Evolutionary conservation across 306 rosid genomes (phyloP), one percentile per base, ranked within the genome.

Genomic region (Quercus ilex): DNA sequence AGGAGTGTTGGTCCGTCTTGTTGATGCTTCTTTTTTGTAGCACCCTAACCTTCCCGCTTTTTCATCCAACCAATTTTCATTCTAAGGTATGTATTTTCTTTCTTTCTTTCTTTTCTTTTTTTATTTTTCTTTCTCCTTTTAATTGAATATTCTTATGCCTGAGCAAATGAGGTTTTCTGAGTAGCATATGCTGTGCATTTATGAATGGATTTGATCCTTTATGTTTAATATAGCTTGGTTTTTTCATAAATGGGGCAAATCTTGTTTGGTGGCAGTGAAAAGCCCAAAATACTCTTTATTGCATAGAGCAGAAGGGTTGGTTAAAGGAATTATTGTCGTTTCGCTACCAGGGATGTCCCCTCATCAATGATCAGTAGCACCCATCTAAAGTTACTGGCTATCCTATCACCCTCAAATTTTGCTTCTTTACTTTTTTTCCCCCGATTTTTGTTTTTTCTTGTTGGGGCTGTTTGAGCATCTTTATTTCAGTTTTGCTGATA

Each of bases 1-100:
- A 88, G 93, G 83, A 87, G 87, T 55, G 84, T 87, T 20, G 94
- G 89, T 35, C 97, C 91, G 26, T 83, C 94, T 69, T 81, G 92
- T 77, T 94, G 87, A 88, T 82, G 35, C 60, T 63, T 55, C 56
- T 75, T 11, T 64, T 80, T 75, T 46, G 72, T 78, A 62, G 67
- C 79, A 74, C 84, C 78, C 75, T 20, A 41, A 72, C 78, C 72
- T 79, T 78, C 76, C 77, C 51, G 77, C 74, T 78, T 77, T 75
- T 79, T 80, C 19, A 46, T 79, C 81, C 1, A 77, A 70, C 87
- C 76, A 69, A 75, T 80, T 68, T 87, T 83, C 85, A 65, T 69
- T 69, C 84, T 84, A 81, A 81, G 97, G 97, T 87, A 89, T 76
- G 79, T 26, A 7, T 53, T 60, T 69, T 69, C 31, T 60, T 43